A percentile compares a stretch with the other conserved stretches of the same genome.
Conservation (phyloP, 805 yeast genomes). For the Sugiyamaella floridensis region DNA sequence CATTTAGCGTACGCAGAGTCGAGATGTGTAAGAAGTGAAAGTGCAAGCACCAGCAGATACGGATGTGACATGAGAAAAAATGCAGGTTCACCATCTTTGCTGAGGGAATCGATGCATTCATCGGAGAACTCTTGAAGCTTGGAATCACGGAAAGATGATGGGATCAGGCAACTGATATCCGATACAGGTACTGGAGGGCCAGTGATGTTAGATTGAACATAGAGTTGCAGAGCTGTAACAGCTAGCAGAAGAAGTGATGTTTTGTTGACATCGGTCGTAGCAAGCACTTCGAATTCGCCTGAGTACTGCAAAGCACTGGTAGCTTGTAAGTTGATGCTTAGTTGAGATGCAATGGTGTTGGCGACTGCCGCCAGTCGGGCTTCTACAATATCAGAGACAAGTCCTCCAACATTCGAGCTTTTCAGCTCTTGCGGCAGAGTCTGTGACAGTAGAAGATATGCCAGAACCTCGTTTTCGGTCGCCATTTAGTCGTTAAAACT, state of each 20-base stretch:
- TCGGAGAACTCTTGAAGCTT: conserved; percentile 10
- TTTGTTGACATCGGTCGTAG: not conserved
- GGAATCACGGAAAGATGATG: conserved; percentile 22
- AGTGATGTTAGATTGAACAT: conserved; percentile 70
- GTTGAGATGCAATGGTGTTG: not conserved
- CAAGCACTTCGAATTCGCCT: not conserved
- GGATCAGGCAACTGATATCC: conserved; percentile 20
- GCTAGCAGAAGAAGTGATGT: conserved; percentile 31
- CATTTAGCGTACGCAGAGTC: conserved; percentile 14
- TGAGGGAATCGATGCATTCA: conserved; percentile 36
- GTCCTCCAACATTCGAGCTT: not conserved
- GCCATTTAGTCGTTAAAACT: not conserved
- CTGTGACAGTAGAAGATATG: not conserved
- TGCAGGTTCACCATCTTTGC: conserved; percentile 62
- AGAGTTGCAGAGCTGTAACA: conserved; percentile 57
- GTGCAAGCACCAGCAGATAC: conserved; percentile 38
- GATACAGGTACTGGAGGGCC: conserved; percentile 59
- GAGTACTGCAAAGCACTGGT: not conserved
- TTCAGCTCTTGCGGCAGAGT: not conserved
- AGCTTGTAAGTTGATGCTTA: not conserved
- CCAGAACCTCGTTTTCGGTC: not conserved
- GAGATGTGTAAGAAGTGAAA: conserved; percentile 32
- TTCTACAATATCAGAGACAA: not conserved
- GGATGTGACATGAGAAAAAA: conserved; percentile 55
- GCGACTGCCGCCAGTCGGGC: not conserved